These are phyloP conservation scores for Mallotus repandus DNA, from an alignment of 441 rosid genomes.

Conservation along the genomic window DNA sequence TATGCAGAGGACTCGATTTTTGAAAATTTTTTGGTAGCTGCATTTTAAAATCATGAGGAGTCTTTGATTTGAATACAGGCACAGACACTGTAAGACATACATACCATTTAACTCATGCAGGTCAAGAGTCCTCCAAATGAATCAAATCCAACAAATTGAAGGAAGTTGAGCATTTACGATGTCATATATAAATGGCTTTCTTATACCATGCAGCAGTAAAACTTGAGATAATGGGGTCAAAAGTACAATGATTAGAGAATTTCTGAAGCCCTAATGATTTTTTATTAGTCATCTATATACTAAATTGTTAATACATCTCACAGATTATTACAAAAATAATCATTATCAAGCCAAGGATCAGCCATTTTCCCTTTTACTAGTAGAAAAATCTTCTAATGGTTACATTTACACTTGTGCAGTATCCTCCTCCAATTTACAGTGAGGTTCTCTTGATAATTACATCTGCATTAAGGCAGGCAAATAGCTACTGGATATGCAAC, in stretches of 20 bases:
- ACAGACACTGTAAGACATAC: no score
- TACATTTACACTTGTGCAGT: slow-evolving; percentile 20
- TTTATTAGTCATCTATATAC: slow-evolving; percentile 11
- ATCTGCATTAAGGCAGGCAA: not conserved
- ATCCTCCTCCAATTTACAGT: slow-evolving; percentile 13
- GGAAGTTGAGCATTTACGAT: no score
- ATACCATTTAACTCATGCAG: no score
- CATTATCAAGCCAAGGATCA: not conserved
- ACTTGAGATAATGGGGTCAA: not conserved
- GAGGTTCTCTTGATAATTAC: slow-evolving; percentile 3
- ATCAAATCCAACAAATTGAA: no score
- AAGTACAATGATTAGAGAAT: not conserved
- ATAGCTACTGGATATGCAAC: not conserved
- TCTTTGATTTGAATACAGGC: no score
- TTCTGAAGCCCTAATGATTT: slow-evolving; percentile 8
- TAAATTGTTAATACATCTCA: slow-evolving; percentile 16
- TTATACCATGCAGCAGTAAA: no score
- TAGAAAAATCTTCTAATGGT: not conserved
- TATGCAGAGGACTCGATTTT: no score
- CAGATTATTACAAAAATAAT: slow-evolving; percentile 29
- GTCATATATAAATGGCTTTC: no score
- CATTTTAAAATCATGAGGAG: no score
- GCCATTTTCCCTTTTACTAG: slow-evolving; percentile 10
- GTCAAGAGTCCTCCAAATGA: no score
- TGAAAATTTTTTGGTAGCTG: no score